phyloP scores from a whole-genome alignment of 106 monocot species.

The Dendrobium huoshanense region DNA sequence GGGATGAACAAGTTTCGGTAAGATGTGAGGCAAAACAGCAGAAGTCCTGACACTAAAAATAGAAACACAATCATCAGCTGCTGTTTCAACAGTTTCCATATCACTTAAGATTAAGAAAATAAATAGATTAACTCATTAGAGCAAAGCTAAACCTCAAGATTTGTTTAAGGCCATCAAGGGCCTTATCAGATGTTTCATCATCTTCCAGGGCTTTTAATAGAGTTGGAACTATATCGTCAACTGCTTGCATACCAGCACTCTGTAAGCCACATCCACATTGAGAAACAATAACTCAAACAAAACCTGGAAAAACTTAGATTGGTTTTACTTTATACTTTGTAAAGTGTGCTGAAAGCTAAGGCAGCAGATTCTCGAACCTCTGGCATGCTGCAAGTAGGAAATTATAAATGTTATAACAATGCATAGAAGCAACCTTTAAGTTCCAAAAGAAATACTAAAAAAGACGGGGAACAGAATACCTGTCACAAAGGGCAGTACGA shows the following conservation, averaged over 20 bases:
- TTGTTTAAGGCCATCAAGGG: constrained; percentile 97
- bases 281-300: background rate
- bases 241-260: constrained; percentile 99
- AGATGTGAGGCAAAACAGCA: constrained; percentile 95
- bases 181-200: constrained; percentile 76
- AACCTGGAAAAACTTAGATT: background rate
- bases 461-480: constrained; percentile 31
- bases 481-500: constrained; percentile 97
- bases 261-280: constrained; percentile 14
- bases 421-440: background rate
- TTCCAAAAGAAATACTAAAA: constrained; percentile 3
- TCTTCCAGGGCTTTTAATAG: constrained; percentile 77
- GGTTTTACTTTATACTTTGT: constrained; percentile 58
- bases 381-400: constrained; percentile 35
- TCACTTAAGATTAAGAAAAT: background rate
- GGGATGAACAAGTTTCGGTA: constrained; percentile 85
- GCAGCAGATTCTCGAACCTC: constrained; percentile 98
- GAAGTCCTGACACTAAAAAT: constrained; percentile 76
- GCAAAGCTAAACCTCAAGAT: constrained; percentile 67
- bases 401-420: background rate
- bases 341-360: constrained; percentile 98
- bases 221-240: constrained; percentile 97
- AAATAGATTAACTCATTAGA: background rate
- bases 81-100: constrained; percentile 1
- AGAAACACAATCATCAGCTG: constrained; percentile 13